Conservation (phyloP, 441 rosid genomes). For the Croton laevigatus region DNA sequence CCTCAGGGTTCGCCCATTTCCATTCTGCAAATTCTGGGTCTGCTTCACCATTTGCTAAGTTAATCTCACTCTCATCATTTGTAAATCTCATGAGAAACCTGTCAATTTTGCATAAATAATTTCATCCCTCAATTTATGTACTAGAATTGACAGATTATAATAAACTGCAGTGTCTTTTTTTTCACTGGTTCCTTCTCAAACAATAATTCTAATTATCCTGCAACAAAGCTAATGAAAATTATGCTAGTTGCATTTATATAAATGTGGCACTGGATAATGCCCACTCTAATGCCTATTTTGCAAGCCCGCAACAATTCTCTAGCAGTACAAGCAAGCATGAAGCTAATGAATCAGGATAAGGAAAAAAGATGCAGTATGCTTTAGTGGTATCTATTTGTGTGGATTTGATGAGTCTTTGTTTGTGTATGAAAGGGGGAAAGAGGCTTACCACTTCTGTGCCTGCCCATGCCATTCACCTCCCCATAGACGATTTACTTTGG, state of each 20-base stretch:
- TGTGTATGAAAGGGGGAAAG: slow-evolving; percentile 10
- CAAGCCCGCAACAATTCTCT: neutral
- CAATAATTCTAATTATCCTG: neutral
- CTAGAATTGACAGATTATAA: slow-evolving; percentile 1
- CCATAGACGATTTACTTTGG: slow-evolving; percentile 95
- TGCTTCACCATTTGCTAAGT: slow-evolving; percentile 69
- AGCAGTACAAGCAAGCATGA: neutral
- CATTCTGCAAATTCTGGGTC: slow-evolving; percentile 93
- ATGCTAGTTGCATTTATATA: neutral
- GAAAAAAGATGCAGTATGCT: neutral
- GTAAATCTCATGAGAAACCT: slow-evolving; percentile 84
- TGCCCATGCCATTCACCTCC: slow-evolving; percentile 99
- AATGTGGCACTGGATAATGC: neutral
- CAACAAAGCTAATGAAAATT: neutral
- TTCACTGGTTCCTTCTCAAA: neutral
- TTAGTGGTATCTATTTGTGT: neutral
- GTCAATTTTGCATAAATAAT: slow-evolving; percentile 16
- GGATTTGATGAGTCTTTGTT: neutral
- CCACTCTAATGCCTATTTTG: slow-evolving; percentile 1
- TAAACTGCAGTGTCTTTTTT: neutral
- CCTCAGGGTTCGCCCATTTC: slow-evolving; percentile 90
- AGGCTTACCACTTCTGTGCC: slow-evolving; percentile 81
- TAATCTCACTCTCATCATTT: slow-evolving; percentile 76
- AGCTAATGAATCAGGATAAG: neutral
- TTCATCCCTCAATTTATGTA: slow-evolving; percentile 13